Base-by-base conservation (phyloP, 352 stramenopile genomes). In the Phytopythium cucurbitacearum region DNA sequence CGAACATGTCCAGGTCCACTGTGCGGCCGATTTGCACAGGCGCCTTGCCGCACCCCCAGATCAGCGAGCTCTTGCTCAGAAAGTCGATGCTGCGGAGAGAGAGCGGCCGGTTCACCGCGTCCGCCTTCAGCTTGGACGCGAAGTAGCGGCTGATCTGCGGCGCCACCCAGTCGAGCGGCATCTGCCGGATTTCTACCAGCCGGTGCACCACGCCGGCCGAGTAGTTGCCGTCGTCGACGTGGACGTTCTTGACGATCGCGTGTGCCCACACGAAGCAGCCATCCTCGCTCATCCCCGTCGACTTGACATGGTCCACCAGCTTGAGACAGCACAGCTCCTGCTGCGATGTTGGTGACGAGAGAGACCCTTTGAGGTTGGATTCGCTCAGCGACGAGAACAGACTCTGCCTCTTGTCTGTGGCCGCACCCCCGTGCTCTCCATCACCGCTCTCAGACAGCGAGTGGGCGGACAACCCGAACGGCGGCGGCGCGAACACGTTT, bases 11-110 rank as follows among this genome's bases (percentile, higher is more conserved):
- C 13, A 93, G 43, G 42, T 67, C 77, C n/a, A 91, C 76, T 16
- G 59, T 49, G 11, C 76, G 70, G 12, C 68, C 59, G 4, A 60
- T 62, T 48, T 76, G 70, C 0, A 65, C 65, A 12, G 83, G 76
- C 1, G 75, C 52, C 34, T 46, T 48, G 34, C 62, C 59, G 1
- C 43, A 48, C 4, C 82, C 78, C 83, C 80, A 93, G 10, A 91
- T 73, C 7, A 88, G 67, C 10, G 77, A 70, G 53, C 76, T 89
- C 59, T 87, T 87, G 59, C 62, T 69, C 6, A 93, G 53, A 51
- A 93, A 93, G 16, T 91, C 83, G 44, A 93, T 89, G 35, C 78
- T 90, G 1, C 83, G 76, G 1, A 72, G 62, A 11, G 80, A 93
- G 13, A 93, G 59, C 7, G 82, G 82, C 3, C 82, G 80, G 40